Conservation (phyloP, 352 stramenopile genomes). For the Phytophthora sp. region DNA sequence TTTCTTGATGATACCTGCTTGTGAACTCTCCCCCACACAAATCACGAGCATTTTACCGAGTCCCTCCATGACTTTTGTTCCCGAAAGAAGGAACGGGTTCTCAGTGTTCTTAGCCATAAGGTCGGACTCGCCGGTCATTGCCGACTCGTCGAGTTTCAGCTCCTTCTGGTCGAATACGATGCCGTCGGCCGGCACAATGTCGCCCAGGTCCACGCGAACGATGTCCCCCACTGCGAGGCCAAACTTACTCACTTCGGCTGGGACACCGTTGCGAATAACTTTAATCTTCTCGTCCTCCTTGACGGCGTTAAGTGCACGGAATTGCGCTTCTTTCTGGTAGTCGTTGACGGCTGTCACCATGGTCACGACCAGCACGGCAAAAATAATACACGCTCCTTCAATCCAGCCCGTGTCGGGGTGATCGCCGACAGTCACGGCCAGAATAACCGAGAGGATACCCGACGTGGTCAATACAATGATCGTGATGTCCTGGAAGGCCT, state of each 20-base stretch:
- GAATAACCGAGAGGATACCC: constrained; percentile 61
- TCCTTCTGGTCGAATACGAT: constrained; percentile 90
- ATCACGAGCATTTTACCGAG: constrained; percentile 93
- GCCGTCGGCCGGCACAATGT: constrained; percentile 91
- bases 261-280: constrained; percentile 73
- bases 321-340: constrained; percentile 93
- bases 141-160: constrained; percentile 91
- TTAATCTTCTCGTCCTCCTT: constrained; percentile 90
- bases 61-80: constrained; percentile 94
- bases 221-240: constrained; percentile 91
- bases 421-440: constrained; percentile 59
- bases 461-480: constrained; percentile 70
- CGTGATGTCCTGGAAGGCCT: constrained; percentile 87
- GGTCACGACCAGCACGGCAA: constrained; percentile 90
- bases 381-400: constrained; percentile 92
- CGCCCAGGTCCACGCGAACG: constrained; percentile 80
- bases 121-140: constrained; percentile 93
- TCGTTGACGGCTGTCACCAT: constrained; percentile 92
- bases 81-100: constrained; percentile 94
- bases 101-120: constrained; percentile 82
- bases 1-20: constrained; percentile 94
- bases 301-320: constrained; percentile 83
- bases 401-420: constrained; percentile 83
- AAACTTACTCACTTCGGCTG: constrained; percentile 72
- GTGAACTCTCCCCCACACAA: constrained; percentile 92